Percentiles rank a stretch among this genome's conserved stretches.
These are phyloP conservation scores for Neonectria faginata DNA, from an alignment of 2,329 filamentous ascomycete species.

Conservation along the genomic window DNA sequence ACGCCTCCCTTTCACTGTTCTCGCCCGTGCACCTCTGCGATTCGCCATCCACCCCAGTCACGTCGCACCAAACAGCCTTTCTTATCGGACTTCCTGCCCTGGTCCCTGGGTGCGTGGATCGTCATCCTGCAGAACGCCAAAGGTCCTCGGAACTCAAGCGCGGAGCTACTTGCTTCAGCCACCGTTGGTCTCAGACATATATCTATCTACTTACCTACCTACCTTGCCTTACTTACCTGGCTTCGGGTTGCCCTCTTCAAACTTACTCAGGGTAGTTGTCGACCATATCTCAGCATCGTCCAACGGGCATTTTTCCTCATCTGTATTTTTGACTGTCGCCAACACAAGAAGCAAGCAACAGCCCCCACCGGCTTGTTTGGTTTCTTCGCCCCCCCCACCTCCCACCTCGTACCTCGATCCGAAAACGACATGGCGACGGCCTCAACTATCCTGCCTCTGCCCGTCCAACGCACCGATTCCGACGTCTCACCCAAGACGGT, in stretches of 20 bases:
- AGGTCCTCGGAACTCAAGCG: constrained; percentile 9
- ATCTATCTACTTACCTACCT: not conserved
- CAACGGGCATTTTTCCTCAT: constrained; percentile 6
- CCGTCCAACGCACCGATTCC: constrained; percentile 53
- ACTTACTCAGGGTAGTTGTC: constrained; percentile 3
- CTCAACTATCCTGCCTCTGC: constrained; percentile 40
- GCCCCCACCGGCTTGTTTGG: constrained; percentile 16
- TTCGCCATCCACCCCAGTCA: constrained; percentile 11
- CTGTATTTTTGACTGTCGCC: constrained; percentile 5
- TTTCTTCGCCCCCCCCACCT: constrained; percentile 1
- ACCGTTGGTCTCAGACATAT: constrained; percentile 16
- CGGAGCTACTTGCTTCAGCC: constrained; percentile 8
- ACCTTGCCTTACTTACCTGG: not conserved
- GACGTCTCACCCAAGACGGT: constrained; percentile 58
- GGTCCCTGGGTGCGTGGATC: constrained; percentile 18
- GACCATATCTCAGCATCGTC: constrained; percentile 12
- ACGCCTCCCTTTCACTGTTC: constrained; percentile 1
- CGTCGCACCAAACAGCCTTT: constrained; percentile 15
- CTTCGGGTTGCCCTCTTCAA: constrained; percentile 8
- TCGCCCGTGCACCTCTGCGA: constrained; percentile 23
- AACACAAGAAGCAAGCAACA: constrained; percentile 22
- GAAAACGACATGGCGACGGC: constrained; percentile 37
- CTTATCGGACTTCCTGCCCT: constrained; percentile 18
- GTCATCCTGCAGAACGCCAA: constrained; percentile 22
- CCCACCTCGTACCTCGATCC: constrained; percentile 9